Evolutionary conservation across 495 filamentous ascomycete species (phyloP).

Genomic region (Lindgomyces ingoldianus): DNA sequence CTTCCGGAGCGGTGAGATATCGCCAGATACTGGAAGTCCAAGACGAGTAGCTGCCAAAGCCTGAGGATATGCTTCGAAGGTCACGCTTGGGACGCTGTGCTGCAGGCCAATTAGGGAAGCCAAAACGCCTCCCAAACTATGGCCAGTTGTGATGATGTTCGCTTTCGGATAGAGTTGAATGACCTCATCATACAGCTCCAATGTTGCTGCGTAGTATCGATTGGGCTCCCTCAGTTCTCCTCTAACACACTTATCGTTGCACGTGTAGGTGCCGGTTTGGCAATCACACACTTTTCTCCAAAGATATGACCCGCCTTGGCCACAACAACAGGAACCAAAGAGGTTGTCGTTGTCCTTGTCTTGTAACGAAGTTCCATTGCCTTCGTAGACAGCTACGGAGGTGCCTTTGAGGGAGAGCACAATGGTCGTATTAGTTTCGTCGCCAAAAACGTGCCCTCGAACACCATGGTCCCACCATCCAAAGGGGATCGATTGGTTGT

Average conservation of each 20-base stretch:
- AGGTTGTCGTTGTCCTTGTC: slow-evolving; percentile 37
- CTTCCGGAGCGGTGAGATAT: slow-evolving; percentile 15
- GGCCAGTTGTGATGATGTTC: slow-evolving; percentile 25
- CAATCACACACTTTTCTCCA: slow-evolving; percentile 28
- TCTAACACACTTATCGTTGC: slow-evolving; percentile 24
- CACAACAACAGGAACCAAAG: slow-evolving; percentile 33
- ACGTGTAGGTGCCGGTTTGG: slow-evolving; percentile 27
- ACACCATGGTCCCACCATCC: slow-evolving; percentile 31
- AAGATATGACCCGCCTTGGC: slow-evolving; percentile 30
- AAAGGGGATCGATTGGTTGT: slow-evolving; percentile 27
- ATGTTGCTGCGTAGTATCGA: slow-evolving; percentile 12
- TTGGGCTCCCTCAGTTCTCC: slow-evolving; percentile 19
- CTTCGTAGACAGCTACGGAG: slow-evolving; percentile 17
- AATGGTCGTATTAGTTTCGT: slow-evolving; percentile 26
- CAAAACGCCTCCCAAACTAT: slow-evolving; percentile 26
- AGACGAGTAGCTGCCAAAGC: slow-evolving; percentile 27
- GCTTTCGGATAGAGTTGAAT: slow-evolving; percentile 22
- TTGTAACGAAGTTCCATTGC: slow-evolving; percentile 25
- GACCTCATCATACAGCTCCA: slow-evolving; percentile 29
- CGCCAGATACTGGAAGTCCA: slow-evolving; percentile 16
- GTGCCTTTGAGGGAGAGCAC: slow-evolving; percentile 33
- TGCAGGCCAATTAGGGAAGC: slow-evolving; percentile 27
- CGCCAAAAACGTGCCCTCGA: slow-evolving; percentile 32
- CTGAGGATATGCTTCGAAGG: slow-evolving; percentile 32
- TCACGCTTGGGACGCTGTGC: slow-evolving; percentile 22